These are phyloP conservation scores for Nothopassalora personata DNA, from an alignment of 2,329 filamentous ascomycete genomes.

Conservation along the genomic window DNA sequence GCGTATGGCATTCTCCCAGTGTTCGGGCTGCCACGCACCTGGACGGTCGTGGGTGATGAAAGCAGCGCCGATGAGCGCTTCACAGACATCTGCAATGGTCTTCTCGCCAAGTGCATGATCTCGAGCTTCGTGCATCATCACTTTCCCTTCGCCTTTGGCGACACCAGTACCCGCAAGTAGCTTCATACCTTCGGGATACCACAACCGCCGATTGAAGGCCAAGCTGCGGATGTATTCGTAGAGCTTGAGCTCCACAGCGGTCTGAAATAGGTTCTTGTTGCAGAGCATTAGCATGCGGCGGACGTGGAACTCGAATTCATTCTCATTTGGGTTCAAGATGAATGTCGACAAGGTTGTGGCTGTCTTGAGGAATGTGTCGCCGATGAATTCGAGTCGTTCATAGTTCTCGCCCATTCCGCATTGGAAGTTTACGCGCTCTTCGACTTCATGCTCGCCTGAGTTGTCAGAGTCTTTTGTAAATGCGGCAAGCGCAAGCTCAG, in stretches of 20 bases:
- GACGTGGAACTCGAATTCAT: slow-evolving; percentile 85
- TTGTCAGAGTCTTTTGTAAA: slow-evolving; percentile 91
- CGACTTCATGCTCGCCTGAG: slow-evolving; percentile 61
- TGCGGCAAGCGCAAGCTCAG: slow-evolving; percentile 74
- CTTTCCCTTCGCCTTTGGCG: slow-evolving; percentile 39
- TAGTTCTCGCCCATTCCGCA: slow-evolving; percentile 91
- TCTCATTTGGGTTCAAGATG: slow-evolving; percentile 66
- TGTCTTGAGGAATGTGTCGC: slow-evolving; percentile 93
- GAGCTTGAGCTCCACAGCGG: slow-evolving; percentile 61
- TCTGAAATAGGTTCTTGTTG: slow-evolving; percentile 82
- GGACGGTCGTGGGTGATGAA: slow-evolving; percentile 51
- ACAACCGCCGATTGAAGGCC: slow-evolving; percentile 71
- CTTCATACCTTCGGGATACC: slow-evolving; percentile 79
- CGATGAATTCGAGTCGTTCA: slow-evolving; percentile 87
- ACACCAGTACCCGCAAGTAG: slow-evolving; percentile 58
- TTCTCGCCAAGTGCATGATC: slow-evolving; percentile 76
- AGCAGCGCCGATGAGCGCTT: slow-evolving; percentile 87
- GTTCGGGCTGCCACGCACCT: slow-evolving; percentile 38
- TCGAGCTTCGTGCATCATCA: slow-evolving; percentile 34
- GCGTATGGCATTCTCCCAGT: slow-evolving; percentile 57
- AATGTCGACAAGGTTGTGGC: slow-evolving; percentile 86
- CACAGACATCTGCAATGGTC: slow-evolving; percentile 74
- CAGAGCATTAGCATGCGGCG: slow-evolving; percentile 86
- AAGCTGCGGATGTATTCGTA: slow-evolving; percentile 77
- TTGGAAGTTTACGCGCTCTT: slow-evolving; percentile 67